These are phyloP conservation scores for Rhodocollybia butyracea DNA, from an alignment of 768 basidiomycete genomes.

Conservation along the genomic window DNA sequence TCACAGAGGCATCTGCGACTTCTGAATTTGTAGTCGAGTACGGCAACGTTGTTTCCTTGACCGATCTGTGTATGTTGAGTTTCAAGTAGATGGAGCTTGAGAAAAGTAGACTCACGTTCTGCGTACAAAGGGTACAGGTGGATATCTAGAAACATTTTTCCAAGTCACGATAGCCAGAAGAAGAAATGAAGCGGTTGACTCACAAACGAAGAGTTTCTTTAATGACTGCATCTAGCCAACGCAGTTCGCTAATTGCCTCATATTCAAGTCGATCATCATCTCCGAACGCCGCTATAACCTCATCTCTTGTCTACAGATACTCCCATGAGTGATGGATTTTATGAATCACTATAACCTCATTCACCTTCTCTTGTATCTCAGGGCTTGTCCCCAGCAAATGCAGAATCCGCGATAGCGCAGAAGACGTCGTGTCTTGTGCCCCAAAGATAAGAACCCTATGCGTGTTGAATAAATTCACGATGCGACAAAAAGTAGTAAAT, in stretches of 20 bases:
- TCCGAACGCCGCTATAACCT: slow-evolving; percentile 27
- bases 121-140: slow-evolving; percentile 44
- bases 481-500: slow-evolving; percentile 1
- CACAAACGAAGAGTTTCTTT: slow-evolving; percentile 46
- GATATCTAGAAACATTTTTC: slow-evolving; percentile 26
- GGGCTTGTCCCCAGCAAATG: slow-evolving; percentile 33
- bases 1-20: slow-evolving; percentile 18
- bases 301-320: slow-evolving; percentile 25
- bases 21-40: background rate
- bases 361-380: slow-evolving; percentile 31
- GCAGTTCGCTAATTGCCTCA: slow-evolving; percentile 34
- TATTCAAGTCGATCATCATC: slow-evolving; percentile 23
- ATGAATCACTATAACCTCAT: no score
- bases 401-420: slow-evolving; percentile 39
- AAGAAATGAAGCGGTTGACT: slow-evolving; percentile 10
- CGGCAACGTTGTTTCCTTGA: slow-evolving; percentile 36
- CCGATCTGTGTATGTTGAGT: slow-evolving; percentile 26
- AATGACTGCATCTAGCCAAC: slow-evolving; percentile 42
- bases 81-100: background rate
- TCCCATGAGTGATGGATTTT: background rate
- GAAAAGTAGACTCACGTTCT: slow-evolving; percentile 34
- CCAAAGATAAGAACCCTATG: slow-evolving; percentile 46
- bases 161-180: no score
- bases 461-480: background rate
- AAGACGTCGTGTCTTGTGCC: slow-evolving; percentile 48